These are phyloP conservation scores for Mucor piriformis DNA, from an alignment of 371 early-diverging fungal genomes.

Conservation along the genomic window DNA sequence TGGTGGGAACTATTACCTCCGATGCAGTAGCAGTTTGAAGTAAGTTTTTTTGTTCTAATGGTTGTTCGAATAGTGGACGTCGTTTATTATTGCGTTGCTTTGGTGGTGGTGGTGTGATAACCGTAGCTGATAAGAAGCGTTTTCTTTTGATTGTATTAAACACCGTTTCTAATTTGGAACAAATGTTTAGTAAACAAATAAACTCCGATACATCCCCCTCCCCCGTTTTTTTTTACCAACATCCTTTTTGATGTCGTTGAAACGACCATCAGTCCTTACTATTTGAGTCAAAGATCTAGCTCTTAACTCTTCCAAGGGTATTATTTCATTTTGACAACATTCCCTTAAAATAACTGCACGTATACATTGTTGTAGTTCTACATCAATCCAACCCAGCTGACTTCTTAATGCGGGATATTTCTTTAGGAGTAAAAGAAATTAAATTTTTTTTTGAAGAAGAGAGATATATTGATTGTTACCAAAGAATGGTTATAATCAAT, in stretches of 20 bases:
- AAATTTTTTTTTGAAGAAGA: background rate
- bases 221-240: background rate
- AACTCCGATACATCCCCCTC: no score
- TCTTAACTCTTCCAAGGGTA: conserved; percentile 34
- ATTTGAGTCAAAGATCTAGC: background rate
- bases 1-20: background rate
- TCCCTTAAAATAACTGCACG: conserved; percentile 23
- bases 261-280: background rate
- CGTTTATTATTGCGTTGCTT: background rate
- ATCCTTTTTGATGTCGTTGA: background rate
- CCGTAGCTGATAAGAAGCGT: no score
- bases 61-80: background rate
- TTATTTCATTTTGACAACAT: conserved; percentile 6
- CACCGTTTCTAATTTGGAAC: no score
- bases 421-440: background rate
- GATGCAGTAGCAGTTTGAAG: background rate
- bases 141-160: no score
- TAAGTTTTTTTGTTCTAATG: background rate
- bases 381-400: conserved; percentile 18
- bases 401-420: background rate
- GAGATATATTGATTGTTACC: background rate
- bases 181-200: no score
- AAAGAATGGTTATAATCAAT: background rate
- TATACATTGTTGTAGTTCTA: conserved; percentile 8
- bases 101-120: background rate